Conservation (phyloP, 2,329 filamentous ascomycete species). For the Fusarium sambucinum region DNA sequence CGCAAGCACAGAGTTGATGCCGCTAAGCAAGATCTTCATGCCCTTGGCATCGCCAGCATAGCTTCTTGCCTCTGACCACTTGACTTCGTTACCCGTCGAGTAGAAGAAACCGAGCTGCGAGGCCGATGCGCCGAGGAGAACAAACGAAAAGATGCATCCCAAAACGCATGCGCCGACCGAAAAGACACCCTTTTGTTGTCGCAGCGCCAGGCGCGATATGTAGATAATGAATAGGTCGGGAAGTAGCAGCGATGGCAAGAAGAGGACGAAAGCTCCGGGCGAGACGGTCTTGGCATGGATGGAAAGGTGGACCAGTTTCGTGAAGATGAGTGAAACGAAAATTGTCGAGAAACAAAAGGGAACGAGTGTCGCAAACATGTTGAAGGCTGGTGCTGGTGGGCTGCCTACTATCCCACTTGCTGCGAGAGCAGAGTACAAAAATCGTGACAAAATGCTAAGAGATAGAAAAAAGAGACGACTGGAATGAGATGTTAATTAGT, state of each 20-base stretch:
- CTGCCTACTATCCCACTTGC: background rate
- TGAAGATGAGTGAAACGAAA: conserved; percentile 46
- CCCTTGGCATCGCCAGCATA: conserved; percentile 50
- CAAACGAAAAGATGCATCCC: conserved; percentile 47
- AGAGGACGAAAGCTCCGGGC: conserved; percentile 44
- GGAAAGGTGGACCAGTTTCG: conserved; percentile 49
- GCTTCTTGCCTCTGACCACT: conserved; percentile 49
- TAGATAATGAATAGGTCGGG: conserved; percentile 47
- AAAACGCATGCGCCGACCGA: conserved; percentile 40
- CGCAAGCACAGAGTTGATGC: conserved; percentile 44
- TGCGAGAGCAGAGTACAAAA: background rate
- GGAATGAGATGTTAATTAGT: background rate
- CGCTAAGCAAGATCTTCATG: conserved; percentile 51
- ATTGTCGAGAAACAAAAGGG: conserved; percentile 50
- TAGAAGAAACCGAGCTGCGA: conserved; percentile 52
- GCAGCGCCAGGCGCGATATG: conserved; percentile 47
- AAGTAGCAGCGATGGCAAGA: conserved; percentile 49
- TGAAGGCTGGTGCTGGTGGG: background rate
- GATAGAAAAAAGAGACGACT: background rate
- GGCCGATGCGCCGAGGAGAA: conserved; percentile 49
- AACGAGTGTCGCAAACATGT: conserved; percentile 43
- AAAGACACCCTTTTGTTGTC: conserved; percentile 44
- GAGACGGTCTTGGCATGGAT: conserved; percentile 48
- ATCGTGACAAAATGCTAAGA: background rate
- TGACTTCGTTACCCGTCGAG: conserved; percentile 50